Percentiles rank a stretch among this genome's conserved stretches.
Evolutionary conservation across 768 basidiomycete species (phyloP).

Genomic region (Leccinum incarnatum): DNA sequence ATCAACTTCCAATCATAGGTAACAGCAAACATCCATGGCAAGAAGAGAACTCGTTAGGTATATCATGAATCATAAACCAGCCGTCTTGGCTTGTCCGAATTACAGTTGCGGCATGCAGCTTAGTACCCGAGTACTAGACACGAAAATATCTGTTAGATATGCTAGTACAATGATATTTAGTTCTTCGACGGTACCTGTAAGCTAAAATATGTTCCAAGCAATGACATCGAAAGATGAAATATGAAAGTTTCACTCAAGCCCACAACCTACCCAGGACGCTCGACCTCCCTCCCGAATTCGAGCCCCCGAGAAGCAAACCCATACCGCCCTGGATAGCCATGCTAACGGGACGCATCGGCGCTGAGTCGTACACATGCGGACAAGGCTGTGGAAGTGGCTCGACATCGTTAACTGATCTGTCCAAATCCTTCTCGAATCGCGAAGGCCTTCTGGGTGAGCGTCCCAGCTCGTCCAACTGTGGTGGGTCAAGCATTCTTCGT

Average conservation of each 20-base stretch:
- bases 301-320: conserved; percentile 53
- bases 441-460: conserved; percentile 58
- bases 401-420: conserved; percentile 46
- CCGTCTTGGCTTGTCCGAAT: background rate
- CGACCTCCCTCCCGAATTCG: conserved; percentile 34
- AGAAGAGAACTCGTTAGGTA: background rate
- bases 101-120: too few relatives aligned
- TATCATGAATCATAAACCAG: background rate
- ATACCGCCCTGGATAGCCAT: conserved; percentile 74
- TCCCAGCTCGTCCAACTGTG: conserved; percentile 47
- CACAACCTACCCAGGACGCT: conserved; percentile 67
- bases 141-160: background rate
- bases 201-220: background rate
- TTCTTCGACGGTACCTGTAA: background rate
- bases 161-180: background rate
- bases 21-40: background rate
- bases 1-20: background rate
- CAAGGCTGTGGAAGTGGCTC: conserved; percentile 64
- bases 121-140: background rate
- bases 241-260: conserved; percentile 22
- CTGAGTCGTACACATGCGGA: conserved; percentile 75
- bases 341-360: conserved; percentile 73
- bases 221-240: background rate
- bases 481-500: conserved; percentile 50
- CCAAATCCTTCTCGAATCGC: conserved; percentile 73